Evolutionary conservation across 768 basidiomycete species (phyloP).

Genomic region (Cyclocybe aegerita): DNA sequence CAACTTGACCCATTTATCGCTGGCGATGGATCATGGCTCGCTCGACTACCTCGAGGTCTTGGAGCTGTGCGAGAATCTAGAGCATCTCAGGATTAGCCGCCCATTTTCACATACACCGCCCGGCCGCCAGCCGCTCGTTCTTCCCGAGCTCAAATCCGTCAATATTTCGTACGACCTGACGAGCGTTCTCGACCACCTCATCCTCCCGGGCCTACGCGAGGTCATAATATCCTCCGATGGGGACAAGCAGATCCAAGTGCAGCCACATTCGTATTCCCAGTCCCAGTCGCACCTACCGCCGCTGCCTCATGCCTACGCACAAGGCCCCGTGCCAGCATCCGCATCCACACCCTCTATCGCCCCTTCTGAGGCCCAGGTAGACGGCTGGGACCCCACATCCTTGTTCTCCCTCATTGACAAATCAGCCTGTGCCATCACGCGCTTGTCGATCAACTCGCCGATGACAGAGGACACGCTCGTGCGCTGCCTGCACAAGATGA

Average conservation of each 20-base stretch:
- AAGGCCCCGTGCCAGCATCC: background rate
- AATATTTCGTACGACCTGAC: slow-evolving; percentile 31
- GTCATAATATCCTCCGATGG: slow-evolving; percentile 28
- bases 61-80: slow-evolving; percentile 29
- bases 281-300: slow-evolving; percentile 4
- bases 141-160: slow-evolving; percentile 29
- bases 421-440: slow-evolving; percentile 28
- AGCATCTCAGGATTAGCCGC: slow-evolving; percentile 31
- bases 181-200: slow-evolving; percentile 27
- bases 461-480: slow-evolving; percentile 26
- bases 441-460: slow-evolving; percentile 25
- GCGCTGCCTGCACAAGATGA: slow-evolving; percentile 22
- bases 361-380: background rate
- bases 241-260: slow-evolving; percentile 15
- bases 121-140: slow-evolving; percentile 22
- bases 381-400: slow-evolving; percentile 25
- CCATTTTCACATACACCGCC: slow-evolving; percentile 19
- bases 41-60: slow-evolving; percentile 31
- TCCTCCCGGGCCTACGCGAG: slow-evolving; percentile 27
- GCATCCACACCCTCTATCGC: slow-evolving; percentile 3
- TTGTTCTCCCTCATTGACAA: slow-evolving; percentile 27
- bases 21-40: slow-evolving; percentile 29
- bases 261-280: slow-evolving; percentile 2
- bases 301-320: slow-evolving; percentile 7
- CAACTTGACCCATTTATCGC: slow-evolving; percentile 26